A percentile compares a stretch with the other conserved stretches of the same genome.
Evolutionary conservation across 2,329 filamentous ascomycete species (phyloP).

Genomic region (Fusarium sp.): DNA sequence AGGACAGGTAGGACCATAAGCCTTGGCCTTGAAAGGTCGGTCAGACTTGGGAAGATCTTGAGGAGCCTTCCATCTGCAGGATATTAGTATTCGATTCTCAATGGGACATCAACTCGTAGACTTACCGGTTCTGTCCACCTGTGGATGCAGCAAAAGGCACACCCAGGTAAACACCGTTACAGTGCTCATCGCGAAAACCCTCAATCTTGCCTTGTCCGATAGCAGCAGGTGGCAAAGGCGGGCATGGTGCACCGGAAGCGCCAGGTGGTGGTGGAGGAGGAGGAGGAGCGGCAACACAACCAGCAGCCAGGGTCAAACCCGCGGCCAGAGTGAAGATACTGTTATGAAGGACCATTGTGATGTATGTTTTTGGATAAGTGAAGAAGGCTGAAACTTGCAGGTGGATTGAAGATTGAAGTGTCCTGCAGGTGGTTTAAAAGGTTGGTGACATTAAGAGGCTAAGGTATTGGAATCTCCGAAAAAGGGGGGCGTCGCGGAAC

Average conservation of each 20-base stretch:
- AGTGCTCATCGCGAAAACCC: conserved; percentile 52
- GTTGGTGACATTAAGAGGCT: background rate
- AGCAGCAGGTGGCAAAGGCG: conserved; percentile 19
- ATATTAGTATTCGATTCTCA: conserved; percentile 6
- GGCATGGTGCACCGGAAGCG: background rate
- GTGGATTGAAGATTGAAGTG: background rate
- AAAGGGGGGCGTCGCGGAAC: background rate
- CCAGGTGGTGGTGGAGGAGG: background rate
- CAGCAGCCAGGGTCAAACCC: conserved; percentile 34
- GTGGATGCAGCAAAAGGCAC: conserved; percentile 56
- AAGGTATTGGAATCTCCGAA: conserved; percentile 16
- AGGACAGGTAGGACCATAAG: conserved; percentile 43
- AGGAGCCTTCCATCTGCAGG: conserved; percentile 39
- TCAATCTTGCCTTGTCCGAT: conserved; percentile 50
- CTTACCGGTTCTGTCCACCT: conserved; percentile 53
- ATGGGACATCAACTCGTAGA: background rate
- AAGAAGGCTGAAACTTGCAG: background rate
- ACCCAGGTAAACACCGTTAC: conserved; percentile 53
- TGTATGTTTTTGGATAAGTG: background rate
- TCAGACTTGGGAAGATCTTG: conserved; percentile 33
- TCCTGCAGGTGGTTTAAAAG: conserved; percentile 6
- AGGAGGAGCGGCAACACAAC: conserved; percentile 15
- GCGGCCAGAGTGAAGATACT: conserved; percentile 17
- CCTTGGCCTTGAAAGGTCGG: conserved; percentile 20
- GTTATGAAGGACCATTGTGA: conserved; percentile 35